Conservation (phyloP, 305 asterid genomes). For the Solanum chacoense region DNA sequence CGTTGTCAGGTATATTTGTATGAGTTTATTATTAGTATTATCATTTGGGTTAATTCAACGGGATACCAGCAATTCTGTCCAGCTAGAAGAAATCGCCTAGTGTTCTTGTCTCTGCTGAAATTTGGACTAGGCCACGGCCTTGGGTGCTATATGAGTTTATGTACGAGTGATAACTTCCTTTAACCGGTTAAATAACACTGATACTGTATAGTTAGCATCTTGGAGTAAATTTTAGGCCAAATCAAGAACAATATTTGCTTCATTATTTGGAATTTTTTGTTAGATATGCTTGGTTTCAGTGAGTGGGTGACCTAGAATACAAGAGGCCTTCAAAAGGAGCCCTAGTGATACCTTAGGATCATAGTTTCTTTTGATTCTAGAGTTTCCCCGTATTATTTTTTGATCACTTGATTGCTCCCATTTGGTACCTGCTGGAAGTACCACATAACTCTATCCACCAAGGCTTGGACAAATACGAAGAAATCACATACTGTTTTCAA, state of each 20-base stretch:
- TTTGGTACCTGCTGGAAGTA: neutral
- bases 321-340: neutral
- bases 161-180: neutral
- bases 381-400: neutral
- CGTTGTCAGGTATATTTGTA: constrained; percentile 70
- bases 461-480: neutral
- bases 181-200: neutral
- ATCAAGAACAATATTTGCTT: neutral
- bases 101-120: neutral
- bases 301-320: neutral
- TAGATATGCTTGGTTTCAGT: neutral
- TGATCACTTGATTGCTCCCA: neutral
- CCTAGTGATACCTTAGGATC: neutral
- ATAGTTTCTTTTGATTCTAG: neutral
- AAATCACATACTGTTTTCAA: neutral
- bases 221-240: neutral
- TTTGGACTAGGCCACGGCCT: neutral
- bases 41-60: neutral
- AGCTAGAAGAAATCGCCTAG: neutral
- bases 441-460: neutral
- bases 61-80: neutral
- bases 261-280: neutral
- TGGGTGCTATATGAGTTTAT: neutral
- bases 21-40: neutral
- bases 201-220: neutral